Evolutionary conservation across 495 filamentous ascomycete genomes (phyloP), one percentile per base, ranked within the genome.

Genomic region (Penicillium chermesinum): DNA sequence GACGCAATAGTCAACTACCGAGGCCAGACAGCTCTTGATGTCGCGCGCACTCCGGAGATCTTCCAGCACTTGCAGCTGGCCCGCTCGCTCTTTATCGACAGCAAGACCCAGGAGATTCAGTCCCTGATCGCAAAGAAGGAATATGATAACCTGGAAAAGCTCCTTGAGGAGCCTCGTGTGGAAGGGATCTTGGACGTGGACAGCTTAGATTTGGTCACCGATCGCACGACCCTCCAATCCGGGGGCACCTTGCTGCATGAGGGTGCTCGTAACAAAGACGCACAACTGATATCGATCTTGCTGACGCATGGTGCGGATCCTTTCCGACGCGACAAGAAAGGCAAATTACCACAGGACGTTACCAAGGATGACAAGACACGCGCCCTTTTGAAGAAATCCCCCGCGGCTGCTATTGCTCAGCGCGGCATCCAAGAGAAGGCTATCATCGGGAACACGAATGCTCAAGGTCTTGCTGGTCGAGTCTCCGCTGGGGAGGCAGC

Each of bases 301-400:
- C 69, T 98, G 33, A 81, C 96, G 38, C 94, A 98, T 61, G 94
- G 93, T 2, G 93, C 93, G n/a, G 93, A 98, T 70, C 93, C 93
- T 1, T 98, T 98, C 66, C 83, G 88, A 36, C 81, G 94, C 39
- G 93, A 98, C 65, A 88, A 88, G 49, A 93, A 88, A 69, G 94
- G 93, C 7, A 96, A 95, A 63, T 76, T 98, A 19, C 90, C 93
- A 15, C 93, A 98, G 64, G 91, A 97, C 68, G 85, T 96, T 15
- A 98, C 93, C 16, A 97, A 96, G 61, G 93, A 98, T 66, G 93
- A 98, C 50, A 81, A 79, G 48, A 96, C 85, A 1, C 76, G 82
- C 34, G 83, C 83, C 4, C 88, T 97, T 57, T 71, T 98, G 39
- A 98, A 96, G 68, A 88, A 82, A 55, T 96, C 91, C 0, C 94